A percentile compares a stretch with the other conserved stretches of the same genome.
Conservation (phyloP, 306 rosid genomes). For the Rosa chinensis region DNA sequence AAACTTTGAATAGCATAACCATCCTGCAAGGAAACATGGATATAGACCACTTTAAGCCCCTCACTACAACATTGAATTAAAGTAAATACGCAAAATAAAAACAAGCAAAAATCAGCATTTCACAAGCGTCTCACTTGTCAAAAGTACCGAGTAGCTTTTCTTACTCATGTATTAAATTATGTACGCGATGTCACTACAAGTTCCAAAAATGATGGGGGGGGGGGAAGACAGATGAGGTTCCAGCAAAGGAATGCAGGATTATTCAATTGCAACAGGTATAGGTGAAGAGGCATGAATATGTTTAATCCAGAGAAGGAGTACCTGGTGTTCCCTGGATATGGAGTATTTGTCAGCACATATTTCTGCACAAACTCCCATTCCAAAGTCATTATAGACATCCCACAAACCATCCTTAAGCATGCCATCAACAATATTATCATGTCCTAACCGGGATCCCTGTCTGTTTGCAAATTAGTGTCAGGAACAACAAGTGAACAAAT, state of each 20-base stretch:
- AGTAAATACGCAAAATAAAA: not conserved
- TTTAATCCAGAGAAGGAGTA: conserved; percentile 31
- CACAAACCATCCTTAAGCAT: conserved; percentile 96
- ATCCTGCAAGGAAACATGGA: conserved; percentile 51
- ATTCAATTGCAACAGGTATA: not conserved
- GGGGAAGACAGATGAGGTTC: not conserved
- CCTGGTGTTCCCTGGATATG: conserved; percentile 88
- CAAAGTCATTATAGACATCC: conserved; percentile 89
- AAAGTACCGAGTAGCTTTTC: not conserved
- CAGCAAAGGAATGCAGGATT: not conserved
- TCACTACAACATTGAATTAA: not conserved
- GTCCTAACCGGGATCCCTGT: conserved; percentile 85
- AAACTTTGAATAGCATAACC: conserved; percentile 79
- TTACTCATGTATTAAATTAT: not conserved
- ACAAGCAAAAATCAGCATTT: not conserved
- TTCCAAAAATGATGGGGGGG: not conserved
- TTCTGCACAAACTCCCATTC: conserved; percentile 92
- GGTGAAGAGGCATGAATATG: conserved; percentile 1
- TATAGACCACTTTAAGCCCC: not conserved
- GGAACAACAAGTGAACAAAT: not conserved
- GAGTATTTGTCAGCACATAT: conserved; percentile 67
- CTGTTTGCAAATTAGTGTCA: conserved; percentile 42
- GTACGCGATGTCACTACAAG: not conserved
- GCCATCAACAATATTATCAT: conserved; percentile 81
- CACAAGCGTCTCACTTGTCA: not conserved